phyloP scores from a whole-genome alignment of 257 asterid genomes.

The Solanum sejunctum region DNA sequence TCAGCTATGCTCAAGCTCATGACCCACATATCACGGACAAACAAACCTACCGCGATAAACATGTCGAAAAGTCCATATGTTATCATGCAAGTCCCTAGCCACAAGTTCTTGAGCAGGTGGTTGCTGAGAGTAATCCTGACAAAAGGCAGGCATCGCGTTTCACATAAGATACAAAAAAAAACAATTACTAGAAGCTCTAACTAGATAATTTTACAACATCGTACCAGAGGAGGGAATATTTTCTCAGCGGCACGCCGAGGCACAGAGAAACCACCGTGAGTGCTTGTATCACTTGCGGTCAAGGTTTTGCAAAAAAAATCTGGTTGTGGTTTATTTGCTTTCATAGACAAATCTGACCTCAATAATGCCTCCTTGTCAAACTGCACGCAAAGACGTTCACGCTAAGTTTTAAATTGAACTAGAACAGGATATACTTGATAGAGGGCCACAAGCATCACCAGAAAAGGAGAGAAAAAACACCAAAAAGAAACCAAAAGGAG shows the following conservation, averaged over 20 bases:
- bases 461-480: not conserved
- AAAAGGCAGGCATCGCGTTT: not conserved
- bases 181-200: not conserved
- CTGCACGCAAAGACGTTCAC: slow-evolving; percentile 21
- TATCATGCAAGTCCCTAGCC: slow-evolving; percentile 89
- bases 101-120: slow-evolving; percentile 93
- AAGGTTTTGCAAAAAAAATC: slow-evolving; percentile 96
- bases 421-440: not conserved
- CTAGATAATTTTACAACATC: not conserved
- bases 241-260: slow-evolving; percentile 99
- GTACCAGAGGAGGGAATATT: slow-evolving; percentile 88
- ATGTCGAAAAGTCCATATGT: slow-evolving; percentile 85
- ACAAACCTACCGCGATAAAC: slow-evolving; percentile 66
- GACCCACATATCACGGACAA: not conserved
- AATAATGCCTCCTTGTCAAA: slow-evolving; percentile 84
- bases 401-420: not conserved
- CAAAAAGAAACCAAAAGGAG: not conserved
- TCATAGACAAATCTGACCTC: slow-evolving; percentile 71
- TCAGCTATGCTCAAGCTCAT: not conserved
- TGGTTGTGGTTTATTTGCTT: slow-evolving; percentile 72
- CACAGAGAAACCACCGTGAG: slow-evolving; percentile 97
- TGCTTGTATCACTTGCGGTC: slow-evolving; percentile 97
- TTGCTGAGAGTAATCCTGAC: slow-evolving; percentile 82
- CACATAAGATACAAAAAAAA: not conserved
- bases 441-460: not conserved